Evolutionary conservation across 2,329 filamentous ascomycete genomes (phyloP).

Genomic region (Aspergillus udagawae): DNA sequence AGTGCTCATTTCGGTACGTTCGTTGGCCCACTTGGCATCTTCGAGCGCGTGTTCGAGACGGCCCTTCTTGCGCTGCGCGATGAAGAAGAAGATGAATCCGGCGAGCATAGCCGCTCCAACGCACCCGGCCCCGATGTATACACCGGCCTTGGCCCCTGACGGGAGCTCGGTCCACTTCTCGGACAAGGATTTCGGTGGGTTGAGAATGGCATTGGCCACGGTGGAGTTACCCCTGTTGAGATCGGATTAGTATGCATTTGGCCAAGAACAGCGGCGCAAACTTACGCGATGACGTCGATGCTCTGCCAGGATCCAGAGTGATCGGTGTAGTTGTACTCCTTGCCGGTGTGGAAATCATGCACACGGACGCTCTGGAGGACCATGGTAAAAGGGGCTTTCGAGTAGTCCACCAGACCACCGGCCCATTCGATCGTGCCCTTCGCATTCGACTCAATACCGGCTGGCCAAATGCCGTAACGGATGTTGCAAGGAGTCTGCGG

Average conservation of each 20-base stretch:
- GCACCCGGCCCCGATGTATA: conserved; percentile 38
- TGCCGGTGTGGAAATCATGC: conserved; percentile 56
- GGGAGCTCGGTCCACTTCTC: conserved; percentile 45
- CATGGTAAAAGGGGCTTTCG: conserved; percentile 67
- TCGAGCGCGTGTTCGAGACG: conserved; percentile 46
- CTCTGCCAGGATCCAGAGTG: conserved; percentile 59
- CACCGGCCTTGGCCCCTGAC: conserved; percentile 46
- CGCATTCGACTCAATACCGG: conserved; percentile 46
- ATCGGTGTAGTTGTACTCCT: conserved; percentile 65
- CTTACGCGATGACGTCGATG: conserved; percentile 53
- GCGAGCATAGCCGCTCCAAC: conserved; percentile 30
- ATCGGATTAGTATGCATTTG: conserved; percentile 18
- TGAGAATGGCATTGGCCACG: conserved; percentile 41
- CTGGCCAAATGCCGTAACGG: conserved; percentile 66
- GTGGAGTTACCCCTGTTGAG: conserved; percentile 58
- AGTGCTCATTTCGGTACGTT: conserved; percentile 37
- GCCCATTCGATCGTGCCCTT: conserved; percentile 62
- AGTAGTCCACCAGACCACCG: conserved; percentile 64
- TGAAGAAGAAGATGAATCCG: conserved; percentile 44
- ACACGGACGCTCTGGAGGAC: conserved; percentile 61
- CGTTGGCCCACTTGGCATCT: conserved; percentile 43
- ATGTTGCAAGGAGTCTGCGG: conserved; percentile 72
- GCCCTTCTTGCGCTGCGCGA: conserved; percentile 48
- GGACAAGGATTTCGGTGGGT: conserved; percentile 32
- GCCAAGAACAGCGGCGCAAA: not conserved